Evolutionary conservation across 139 green algal species (phyloP), one percentile per base, ranked within the genome.

Genomic region (Tetratostichococcus sp.): DNA sequence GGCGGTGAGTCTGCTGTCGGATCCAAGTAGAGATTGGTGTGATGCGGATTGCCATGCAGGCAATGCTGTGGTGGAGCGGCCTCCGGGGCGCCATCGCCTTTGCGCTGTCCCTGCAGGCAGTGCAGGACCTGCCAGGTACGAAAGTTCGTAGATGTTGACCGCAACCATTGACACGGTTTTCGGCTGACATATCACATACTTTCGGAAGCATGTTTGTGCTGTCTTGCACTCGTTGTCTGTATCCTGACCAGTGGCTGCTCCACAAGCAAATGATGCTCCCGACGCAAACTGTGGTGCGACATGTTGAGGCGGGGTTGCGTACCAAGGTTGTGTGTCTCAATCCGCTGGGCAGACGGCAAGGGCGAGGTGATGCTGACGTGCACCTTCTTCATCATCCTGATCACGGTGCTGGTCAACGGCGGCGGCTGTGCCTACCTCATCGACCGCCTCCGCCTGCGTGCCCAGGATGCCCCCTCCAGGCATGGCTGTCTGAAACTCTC

Each of bases 331-430:
- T 2, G 2, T 62, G 50, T 26, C 26, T 26, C n/a, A n/a, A 25
- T 62, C 11, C 50, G 22, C 19, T 17, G 17, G 2, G 50, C 50
- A 62, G 50, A 62, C 19, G 50, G 50, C 50, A 62, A 62, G 50
- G 50, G 50, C 17, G 14, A 62, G 22, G 73, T 88, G 17, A 84
- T 91, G 68, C 77, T 88, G 71, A 85, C 79, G 2, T 76, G 76
- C 58, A 88, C 83, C n/a, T 86, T 89, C 58, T 85, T 85, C 74
- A 42, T 91, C 25, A 77, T 84, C 50, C 43, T 87, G 65, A 71
- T 88, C 69, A 91, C 87, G 25, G 87, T 91, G 28, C 72, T 89
- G n/a, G 30, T 89, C 70, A 89, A 89, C 75, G 87, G 87, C 30
- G 87, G 87, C 28, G 33, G 68, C 25, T 71, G 62, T 19, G 65